Conservation (phyloP, 441 rosid genomes). For the Adansonia rubrostipa region DNA sequence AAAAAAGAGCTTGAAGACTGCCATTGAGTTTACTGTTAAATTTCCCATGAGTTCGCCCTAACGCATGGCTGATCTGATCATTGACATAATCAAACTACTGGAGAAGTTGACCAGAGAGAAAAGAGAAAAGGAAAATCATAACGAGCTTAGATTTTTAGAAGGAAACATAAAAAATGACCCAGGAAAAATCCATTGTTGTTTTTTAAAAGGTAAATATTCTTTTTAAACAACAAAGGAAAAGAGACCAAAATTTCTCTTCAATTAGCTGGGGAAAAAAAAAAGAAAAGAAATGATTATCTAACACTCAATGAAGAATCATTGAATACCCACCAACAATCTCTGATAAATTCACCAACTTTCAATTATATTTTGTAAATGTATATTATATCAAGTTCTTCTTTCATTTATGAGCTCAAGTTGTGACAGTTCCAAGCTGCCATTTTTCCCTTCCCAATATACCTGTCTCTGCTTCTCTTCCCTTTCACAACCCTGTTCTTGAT, state of each 20-base stretch:
- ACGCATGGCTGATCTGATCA: background rate
- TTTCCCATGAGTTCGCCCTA: background rate
- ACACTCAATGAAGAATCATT: constrained; percentile 41
- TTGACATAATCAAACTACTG: constrained; percentile 13
- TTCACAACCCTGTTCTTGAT: background rate
- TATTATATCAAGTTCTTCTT: constrained; percentile 15
- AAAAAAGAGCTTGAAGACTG: background rate
- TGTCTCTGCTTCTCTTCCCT: constrained; percentile 18
- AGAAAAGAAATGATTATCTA: constrained; percentile 2
- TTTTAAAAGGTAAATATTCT: background rate
- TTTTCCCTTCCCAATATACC: constrained; percentile 21
- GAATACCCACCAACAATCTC: constrained; percentile 45
- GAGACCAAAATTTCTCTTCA: background rate
- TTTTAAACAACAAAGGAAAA: background rate
- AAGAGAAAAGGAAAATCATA: background rate
- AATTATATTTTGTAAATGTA: constrained; percentile 22
- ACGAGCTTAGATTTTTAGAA: background rate
- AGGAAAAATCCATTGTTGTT: background rate
- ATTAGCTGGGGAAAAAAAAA: background rate
- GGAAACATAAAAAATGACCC: background rate
- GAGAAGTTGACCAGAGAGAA: background rate
- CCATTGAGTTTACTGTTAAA: background rate
- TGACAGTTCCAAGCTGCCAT: constrained; percentile 33
- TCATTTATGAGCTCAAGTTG: constrained; percentile 48
- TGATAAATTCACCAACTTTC: constrained; percentile 44